Evolutionary conservation across 768 basidiomycete species (phyloP), one percentile per base, ranked within the genome.

Genomic region (Naganishia kalamii): DNA sequence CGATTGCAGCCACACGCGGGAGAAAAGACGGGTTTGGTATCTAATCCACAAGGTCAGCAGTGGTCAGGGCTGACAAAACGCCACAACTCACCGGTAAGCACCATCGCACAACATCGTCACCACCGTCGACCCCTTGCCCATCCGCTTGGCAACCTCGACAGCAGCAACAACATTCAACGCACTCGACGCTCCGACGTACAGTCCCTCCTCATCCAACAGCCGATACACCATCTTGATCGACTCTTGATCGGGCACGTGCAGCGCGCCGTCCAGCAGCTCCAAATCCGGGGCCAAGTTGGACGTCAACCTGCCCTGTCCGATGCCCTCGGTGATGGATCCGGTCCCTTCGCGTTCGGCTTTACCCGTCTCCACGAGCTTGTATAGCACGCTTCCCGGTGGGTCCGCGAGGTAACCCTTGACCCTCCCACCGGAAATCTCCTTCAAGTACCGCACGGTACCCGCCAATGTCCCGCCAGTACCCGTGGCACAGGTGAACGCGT

Each of bases 401-500:
- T 99, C 96, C 15, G 96, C 96, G 33, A 99, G 80, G 90, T 90
- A 98, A 60, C 89, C 83, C 79, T 98, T 88, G 11, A 87, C 85
- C 50, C 71, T 69, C 75, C 85, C 87, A 8, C 88, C 89, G 68
- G 87, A 89, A 80, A 84, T 86, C 80, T 96, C 91, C 78, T 88
- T 88, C 75, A 99, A 76, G 73, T 83, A 89, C 71, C 84, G 85
- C 11, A 92, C 90, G 1, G 85, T 85, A 35, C 96, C 96, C 7
- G 94, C 93, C 19, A 99, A 81, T 0, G 94, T 97, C 0, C 96
- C 96, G 5, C 94, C 96, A 0, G 96, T 99, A 0, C 96, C 96
- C 0, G 96, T 97, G 23, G 91, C 80, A 74, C 93, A 97, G 62
- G 90, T 84, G 80, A 99, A 99, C n/a, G 83, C 96, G 72, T 96